Percentiles rank a stretch among this genome's conserved stretches.
Evolutionary conservation across 441 rosid species (phyloP).

Genomic region (Adansonia gregorii): DNA sequence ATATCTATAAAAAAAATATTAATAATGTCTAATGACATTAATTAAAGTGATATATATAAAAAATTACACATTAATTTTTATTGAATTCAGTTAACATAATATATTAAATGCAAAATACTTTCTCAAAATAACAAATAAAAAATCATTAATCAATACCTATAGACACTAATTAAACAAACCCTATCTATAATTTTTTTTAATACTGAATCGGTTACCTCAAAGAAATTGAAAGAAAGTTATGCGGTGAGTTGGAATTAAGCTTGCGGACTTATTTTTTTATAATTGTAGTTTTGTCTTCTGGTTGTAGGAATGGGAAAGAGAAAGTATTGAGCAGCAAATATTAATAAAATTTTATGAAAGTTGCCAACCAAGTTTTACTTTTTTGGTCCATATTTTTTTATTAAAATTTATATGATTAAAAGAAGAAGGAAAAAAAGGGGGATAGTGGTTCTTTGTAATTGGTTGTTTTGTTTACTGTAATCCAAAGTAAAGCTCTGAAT

Average conservation of each 20-base stretch:
- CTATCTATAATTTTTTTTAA: too few species aligned
- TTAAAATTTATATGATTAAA: not conserved
- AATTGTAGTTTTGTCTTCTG: not conserved
- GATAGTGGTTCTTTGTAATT: not conserved
- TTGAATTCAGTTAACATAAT: too few species aligned
- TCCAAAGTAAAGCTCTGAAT: not conserved
- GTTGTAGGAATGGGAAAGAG: not conserved
- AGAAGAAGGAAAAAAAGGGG: not conserved
- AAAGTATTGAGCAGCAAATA: not conserved
- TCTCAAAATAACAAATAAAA: too few species aligned
- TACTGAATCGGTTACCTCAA: not conserved
- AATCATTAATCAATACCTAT: too few species aligned
- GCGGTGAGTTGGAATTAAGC: not conserved
- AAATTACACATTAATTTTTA: too few species aligned
- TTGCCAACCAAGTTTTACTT: not conserved
- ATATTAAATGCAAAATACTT: too few species aligned
- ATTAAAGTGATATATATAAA: too few species aligned
- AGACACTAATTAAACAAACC: too few species aligned
- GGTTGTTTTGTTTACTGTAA: not conserved
- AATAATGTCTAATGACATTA: too few species aligned
- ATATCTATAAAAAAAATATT: too few species aligned
- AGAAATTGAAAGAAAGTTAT: not conserved
- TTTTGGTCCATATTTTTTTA: not conserved
- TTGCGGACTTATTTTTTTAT: not conserved
- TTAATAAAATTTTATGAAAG: not conserved